A percentile compares a stretch with the other conserved stretches of the same genome.
Conservation (phyloP, 352 stramenopile genomes). For the Phytopythium aichiense region DNA sequence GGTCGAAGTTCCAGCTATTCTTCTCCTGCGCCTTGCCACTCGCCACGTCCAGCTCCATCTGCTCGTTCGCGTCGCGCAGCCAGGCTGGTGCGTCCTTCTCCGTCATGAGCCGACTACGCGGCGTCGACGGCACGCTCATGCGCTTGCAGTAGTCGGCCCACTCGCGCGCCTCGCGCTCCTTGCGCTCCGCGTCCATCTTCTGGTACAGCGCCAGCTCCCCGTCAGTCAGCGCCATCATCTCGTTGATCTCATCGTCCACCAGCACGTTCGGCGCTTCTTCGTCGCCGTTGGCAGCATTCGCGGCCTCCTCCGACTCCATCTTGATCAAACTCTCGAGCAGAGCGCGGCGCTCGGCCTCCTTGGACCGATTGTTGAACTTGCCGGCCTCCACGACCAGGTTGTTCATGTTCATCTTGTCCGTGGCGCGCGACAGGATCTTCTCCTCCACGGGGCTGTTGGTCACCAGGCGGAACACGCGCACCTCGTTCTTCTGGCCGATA, state of each 20-base stretch:
- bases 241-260: conserved; percentile 84
- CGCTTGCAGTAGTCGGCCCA: conserved; percentile 71
- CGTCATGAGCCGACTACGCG: conserved; percentile 61
- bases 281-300: conserved; percentile 52
- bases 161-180: conserved; percentile 53
- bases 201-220: conserved; percentile 82
- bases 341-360: conserved; percentile 79
- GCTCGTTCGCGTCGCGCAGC: conserved; percentile 65
- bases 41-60: conserved; percentile 53
- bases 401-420: conserved; percentile 92
- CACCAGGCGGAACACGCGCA: conserved; percentile 82
- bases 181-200: conserved; percentile 58
- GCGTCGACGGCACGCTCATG: conserved; percentile 31
- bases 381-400: conserved; percentile 87
- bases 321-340: conserved; percentile 87
- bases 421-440: conserved; percentile 83
- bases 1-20: conserved; percentile 59
- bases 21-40: conserved; percentile 46
- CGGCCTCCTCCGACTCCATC: conserved; percentile 86
- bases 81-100: conserved; percentile 68
- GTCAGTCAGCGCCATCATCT: conserved; percentile 88
- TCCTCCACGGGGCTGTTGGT: conserved; percentile 87
- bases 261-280: conserved; percentile 65
- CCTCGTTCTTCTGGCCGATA: conserved; percentile 91
- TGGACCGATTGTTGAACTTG: conserved; percentile 87